Percentiles rank a stretch among this genome's conserved stretches.
These are phyloP conservation scores for Thuja plicata DNA, from an alignment of 83 land plant genomes.

Conservation along the genomic window DNA sequence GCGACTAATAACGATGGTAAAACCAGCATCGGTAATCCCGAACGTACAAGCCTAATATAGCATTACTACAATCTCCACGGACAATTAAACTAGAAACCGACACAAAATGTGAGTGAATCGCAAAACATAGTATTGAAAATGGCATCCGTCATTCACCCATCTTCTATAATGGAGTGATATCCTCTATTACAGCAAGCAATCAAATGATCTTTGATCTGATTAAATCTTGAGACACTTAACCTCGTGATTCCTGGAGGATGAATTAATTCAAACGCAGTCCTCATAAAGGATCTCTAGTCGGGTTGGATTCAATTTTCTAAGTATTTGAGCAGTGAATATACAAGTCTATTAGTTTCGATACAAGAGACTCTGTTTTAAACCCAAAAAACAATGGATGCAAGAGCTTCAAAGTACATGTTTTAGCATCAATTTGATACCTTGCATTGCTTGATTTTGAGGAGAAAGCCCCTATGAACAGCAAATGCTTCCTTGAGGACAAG, in stretches of 20 bases:
- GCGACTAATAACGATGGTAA: neutral
- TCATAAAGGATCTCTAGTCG: neutral
- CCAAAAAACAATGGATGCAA: neutral
- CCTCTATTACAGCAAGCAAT: neutral
- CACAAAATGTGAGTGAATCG: neutral
- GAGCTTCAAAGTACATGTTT: neutral
- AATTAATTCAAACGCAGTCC: neutral
- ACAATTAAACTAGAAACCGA: neutral
- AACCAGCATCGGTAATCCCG: neutral
- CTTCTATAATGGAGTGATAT: neutral
- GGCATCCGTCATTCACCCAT: neutral
- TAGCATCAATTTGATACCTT: slow-evolving; percentile 45
- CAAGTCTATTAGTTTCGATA: neutral
- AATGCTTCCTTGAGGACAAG: slow-evolving; percentile 72
- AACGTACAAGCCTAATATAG: neutral
- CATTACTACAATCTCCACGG: neutral
- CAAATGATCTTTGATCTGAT: neutral
- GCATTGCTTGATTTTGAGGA: slow-evolving; percentile 62
- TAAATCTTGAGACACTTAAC: too few species aligned
- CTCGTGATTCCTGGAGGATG: neutral
- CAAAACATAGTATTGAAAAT: neutral
- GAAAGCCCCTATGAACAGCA: slow-evolving; percentile 60
- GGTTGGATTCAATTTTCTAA: neutral
- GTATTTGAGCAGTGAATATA: neutral
- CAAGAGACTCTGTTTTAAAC: neutral